These are phyloP conservation scores for Lentinula sp. DNA, from an alignment of 768 basidiomycete genomes.

Conservation along the genomic window DNA sequence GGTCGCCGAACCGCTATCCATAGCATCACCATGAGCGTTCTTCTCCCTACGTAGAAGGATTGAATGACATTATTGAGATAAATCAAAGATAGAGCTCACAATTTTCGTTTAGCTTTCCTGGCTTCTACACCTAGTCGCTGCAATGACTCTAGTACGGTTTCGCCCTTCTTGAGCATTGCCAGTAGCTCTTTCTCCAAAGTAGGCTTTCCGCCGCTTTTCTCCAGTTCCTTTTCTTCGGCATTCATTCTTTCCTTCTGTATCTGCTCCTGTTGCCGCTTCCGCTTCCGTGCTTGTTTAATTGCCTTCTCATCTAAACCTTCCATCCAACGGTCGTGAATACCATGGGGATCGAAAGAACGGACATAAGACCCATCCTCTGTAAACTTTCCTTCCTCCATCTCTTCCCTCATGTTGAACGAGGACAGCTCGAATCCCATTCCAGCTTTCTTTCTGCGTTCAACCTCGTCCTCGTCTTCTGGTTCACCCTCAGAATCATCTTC, in stretches of 20 bases:
- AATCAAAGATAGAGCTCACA: conserved; percentile 18
- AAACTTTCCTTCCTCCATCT: conserved; percentile 98
- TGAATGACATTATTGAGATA: not conserved
- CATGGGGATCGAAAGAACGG: conserved; percentile 83
- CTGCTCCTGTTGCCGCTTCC: conserved; percentile 71
- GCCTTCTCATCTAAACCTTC: conserved; percentile 80
- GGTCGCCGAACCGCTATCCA: conserved; percentile 36
- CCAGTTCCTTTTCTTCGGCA: conserved; percentile 70
- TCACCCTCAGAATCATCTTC: conserved; percentile 40
- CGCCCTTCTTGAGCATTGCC: conserved; percentile 76
- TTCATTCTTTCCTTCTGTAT: conserved; percentile 60
- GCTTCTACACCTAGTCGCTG: conserved; percentile 74
- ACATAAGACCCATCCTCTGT: conserved; percentile 88
- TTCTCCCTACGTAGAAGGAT: conserved; percentile 17
- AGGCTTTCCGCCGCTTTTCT: conserved; percentile 59
- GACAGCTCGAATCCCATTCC: conserved; percentile 94
- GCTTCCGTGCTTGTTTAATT: conserved; percentile 75
- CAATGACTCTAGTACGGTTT: conserved; percentile 85
- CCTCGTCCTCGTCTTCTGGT: conserved; percentile 75
- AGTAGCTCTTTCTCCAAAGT: conserved; percentile 65
- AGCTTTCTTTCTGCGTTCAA: conserved; percentile 64
- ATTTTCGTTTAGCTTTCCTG: conserved; percentile 40
- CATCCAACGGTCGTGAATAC: conserved; percentile 94
- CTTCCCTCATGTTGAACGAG: conserved; percentile 98
- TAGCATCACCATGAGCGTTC: conserved; percentile 27